Evolutionary conservation across 805 yeast species (phyloP), one percentile per base, ranked within the genome.

Genomic region (Gaillardinia entomophila): DNA sequence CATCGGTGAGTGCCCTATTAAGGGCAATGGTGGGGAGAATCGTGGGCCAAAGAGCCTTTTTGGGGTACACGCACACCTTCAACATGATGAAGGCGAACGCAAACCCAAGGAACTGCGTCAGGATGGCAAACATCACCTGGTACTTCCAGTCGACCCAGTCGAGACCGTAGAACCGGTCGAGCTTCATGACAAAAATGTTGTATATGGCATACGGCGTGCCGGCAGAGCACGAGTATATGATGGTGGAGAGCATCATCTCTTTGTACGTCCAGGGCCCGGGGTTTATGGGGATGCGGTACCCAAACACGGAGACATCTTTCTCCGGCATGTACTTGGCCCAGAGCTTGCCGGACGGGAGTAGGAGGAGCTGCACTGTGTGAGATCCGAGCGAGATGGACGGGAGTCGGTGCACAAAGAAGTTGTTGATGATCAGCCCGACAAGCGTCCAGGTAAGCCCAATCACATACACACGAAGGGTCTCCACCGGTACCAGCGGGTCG

Each of bases 41-140:
- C 3, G 70, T 63, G 15, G 72, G 72, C 72, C 71, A 66, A 11
- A 66, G 40, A 1, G 71, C 54, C 38, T 60, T 64, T 16, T 54
- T 52, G 2, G 71, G 71, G 37, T 65, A 64, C 6, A 66, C 55
- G 35, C 69, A 66, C 20, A 79, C 71, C 37, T 73, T 70, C 46
- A 82, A 68, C 66, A 78, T 66, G 14, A 79, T 46, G 31, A 82
- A 80, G 4, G 86, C 84, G 49, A 80, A 69, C 1, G 83, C 79
- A 46, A 77, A 73, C 16, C 87, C 88, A 42, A 80, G 55, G 39
- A 73, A 75, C 48, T 78, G 80, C 2, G 83, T 66, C 2, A 81
- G 66, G 3, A 77, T 41, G 1, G 73, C 56, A 22, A 79, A 59
- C 23, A 76, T 42, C 11, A 77, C 42, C 52, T 76, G 79, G 51